These are phyloP conservation scores for Tulasnella sp. DNA, from an alignment of 768 basidiomycete species.

Conservation along the genomic window DNA sequence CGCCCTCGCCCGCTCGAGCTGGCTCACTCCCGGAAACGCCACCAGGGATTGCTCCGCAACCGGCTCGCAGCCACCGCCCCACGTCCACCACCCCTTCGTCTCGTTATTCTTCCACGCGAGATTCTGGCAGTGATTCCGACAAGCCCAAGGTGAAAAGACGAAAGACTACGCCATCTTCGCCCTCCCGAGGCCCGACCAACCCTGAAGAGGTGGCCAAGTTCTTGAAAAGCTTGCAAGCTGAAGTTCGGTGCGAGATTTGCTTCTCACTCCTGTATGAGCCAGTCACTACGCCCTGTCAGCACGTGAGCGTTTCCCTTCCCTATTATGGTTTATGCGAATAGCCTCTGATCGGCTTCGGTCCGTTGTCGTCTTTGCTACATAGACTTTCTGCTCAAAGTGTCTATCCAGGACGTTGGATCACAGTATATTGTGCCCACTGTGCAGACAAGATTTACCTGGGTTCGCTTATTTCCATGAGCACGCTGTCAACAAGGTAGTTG, in stretches of 20 bases:
- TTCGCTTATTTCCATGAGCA: conserved; percentile 76
- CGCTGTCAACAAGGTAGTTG: conserved; percentile 53
- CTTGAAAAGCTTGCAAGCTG: conserved; percentile 39
- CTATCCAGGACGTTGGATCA: conserved; percentile 88
- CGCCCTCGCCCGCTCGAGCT: not conserved
- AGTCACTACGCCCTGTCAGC: conserved; percentile 90
- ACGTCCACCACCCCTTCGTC: not conserved
- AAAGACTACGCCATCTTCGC: not conserved
- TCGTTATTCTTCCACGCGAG: not conserved
- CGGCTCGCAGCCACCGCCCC: not conserved
- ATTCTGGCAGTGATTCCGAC: conserved; percentile 22
- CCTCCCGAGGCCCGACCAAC: not conserved
- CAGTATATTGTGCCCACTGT: conserved; percentile 71
- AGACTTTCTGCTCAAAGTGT: conserved; percentile 90
- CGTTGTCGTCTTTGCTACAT: not conserved
- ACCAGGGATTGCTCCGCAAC: not conserved
- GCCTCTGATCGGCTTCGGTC: too few species aligned
- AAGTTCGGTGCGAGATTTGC: conserved; percentile 89
- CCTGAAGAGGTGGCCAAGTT: conserved; percentile 25
- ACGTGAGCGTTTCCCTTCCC: conserved; percentile 46
- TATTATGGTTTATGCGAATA: not conserved
- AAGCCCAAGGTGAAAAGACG: conserved; percentile 49
- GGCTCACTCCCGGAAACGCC: not conserved
- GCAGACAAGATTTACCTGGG: conserved; percentile 67
- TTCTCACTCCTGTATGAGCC: conserved; percentile 76